phyloP scores from a whole-genome alignment of 2,329 filamentous ascomycete species.

The Ascochyta pisi region DNA sequence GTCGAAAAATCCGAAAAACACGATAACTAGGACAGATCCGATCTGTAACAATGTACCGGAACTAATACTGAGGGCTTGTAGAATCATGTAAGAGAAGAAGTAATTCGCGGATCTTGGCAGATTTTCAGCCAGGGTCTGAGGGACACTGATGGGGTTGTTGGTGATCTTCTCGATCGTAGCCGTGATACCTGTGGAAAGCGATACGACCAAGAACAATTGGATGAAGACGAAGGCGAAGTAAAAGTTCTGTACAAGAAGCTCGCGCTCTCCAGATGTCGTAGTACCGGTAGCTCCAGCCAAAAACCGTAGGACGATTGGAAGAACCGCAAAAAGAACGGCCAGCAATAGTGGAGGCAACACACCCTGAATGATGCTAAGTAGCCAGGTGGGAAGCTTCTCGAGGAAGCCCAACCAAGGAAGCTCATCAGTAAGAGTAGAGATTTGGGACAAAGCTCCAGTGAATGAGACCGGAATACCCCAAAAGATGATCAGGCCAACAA shows the following conservation, averaged over 20 bases:
- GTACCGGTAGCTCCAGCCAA: slow-evolving; percentile 77
- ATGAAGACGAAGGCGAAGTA: slow-evolving; percentile 96
- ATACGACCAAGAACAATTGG: slow-evolving; percentile 92
- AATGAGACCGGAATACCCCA: slow-evolving; percentile 93
- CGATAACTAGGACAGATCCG: slow-evolving; percentile 76
- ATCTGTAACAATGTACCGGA: slow-evolving; percentile 88
- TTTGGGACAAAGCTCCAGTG: slow-evolving; percentile 80
- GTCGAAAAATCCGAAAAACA: slow-evolving; percentile 81
- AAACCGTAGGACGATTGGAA: slow-evolving; percentile 79
- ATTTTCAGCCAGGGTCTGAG: slow-evolving; percentile 75
- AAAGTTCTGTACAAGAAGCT: slow-evolving; percentile 86
- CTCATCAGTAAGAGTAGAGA: slow-evolving; percentile 70
- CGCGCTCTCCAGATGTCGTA: slow-evolving; percentile 79
- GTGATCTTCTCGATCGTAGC: slow-evolving; percentile 70
- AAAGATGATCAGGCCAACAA: slow-evolving; percentile 78
- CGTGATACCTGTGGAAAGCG: slow-evolving; percentile 78
- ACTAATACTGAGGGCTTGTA: slow-evolving; percentile 90
- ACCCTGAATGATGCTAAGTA: slow-evolving; percentile 79
- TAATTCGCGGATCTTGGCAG: slow-evolving; percentile 91
- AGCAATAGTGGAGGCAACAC: slow-evolving; percentile 81
- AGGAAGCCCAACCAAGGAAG: slow-evolving; percentile 77
- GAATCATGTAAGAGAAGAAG: slow-evolving; percentile 98
- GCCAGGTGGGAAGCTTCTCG: slow-evolving; percentile 62
- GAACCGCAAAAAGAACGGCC: slow-evolving; percentile 76
- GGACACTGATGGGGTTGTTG: slow-evolving; percentile 69